Evolutionary conservation across 2,329 filamentous ascomycete species (phyloP), one percentile per base, ranked within the genome.

Genomic region (Nannizzia gypsea): DNA sequence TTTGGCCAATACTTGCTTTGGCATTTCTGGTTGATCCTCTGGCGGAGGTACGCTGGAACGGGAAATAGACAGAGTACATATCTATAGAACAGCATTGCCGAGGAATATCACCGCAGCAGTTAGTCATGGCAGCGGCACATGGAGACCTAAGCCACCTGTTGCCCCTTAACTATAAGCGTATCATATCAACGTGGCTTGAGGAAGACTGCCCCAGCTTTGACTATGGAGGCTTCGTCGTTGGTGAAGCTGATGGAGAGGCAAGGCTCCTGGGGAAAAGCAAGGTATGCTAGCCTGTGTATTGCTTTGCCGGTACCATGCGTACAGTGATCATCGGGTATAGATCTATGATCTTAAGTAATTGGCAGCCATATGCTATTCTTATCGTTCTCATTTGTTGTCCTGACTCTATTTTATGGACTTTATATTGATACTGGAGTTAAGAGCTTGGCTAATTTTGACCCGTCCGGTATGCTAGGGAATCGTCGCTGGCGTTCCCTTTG

Each of bases 141-240:
- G 84, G 84, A 64, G 79, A 81, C 60, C 78, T 84, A 36, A 79
- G 82, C 17, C 84, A 95, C 72, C 83, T 97, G 64, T 84, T 97
- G 48, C 91, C 92, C 0, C 82, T 85, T 22, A 88, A 85, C 64
- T 96, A 90, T 84, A 95, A 92, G 72, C 81, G 85, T 56, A 82
- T 86, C 65, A 83, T 96, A 64, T 82, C 86, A 24, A 77, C 82
- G 68, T 99, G 93, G 93, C 86, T 96, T 13, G 88, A 90, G 69
- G 93, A 99, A 76, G 93, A 99, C 77, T 95, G 90, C 2, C 93
- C 93, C 3, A 93, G 89, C 58, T 92, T 96, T 75, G 93, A 99
- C 79, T 96, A 96, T 72, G 93, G 89, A 68, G 93, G 93, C 62
- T 99, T 95, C 73, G 93, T 99, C 5, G 93, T 99, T 24, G 93